Evolutionary conservation across 2,329 filamentous ascomycete genomes (phyloP).

Genomic region (Gnomoniopsis smithogilvyi): DNA sequence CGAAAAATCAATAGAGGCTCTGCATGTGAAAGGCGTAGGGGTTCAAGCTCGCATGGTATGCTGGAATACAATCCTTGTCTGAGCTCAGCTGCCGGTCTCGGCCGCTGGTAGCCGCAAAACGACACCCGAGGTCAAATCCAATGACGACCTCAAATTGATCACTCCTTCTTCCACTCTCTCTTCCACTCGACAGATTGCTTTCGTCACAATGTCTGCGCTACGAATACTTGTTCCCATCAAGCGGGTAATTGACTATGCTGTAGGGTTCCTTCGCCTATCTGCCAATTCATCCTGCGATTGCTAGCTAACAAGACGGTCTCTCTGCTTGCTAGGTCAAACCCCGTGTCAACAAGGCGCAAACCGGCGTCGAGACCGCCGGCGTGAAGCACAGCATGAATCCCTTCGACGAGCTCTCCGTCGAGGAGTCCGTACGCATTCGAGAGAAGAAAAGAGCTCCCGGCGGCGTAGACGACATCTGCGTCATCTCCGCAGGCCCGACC

Average conservation of each 20-base stretch:
- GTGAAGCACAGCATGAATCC: conserved; percentile 99
- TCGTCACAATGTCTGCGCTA: conserved; percentile 55
- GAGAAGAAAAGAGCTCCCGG: conserved; percentile 72
- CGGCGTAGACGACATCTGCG: conserved; percentile 87
- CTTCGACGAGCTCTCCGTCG: conserved; percentile 96
- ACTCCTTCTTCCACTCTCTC: conserved; percentile 20
- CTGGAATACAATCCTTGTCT: neutral
- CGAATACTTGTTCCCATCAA: conserved; percentile 79
- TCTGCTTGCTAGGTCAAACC: conserved; percentile 56
- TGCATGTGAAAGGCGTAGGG: conserved; percentile 11
- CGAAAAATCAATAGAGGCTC: too few species aligned
- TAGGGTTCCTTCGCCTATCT: conserved; percentile 39
- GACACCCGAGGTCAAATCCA: neutral
- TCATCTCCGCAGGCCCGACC: conserved; percentile 80
- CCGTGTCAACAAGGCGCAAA: conserved; percentile 69
- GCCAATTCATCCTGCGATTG: neutral
- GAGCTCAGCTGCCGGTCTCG: conserved; percentile 4
- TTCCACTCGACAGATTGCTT: conserved; percentile 18
- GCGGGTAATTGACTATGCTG: conserved; percentile 84
- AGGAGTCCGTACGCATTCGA: conserved; percentile 92
- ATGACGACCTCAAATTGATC: conserved; percentile 3
- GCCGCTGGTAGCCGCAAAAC: conserved; percentile 34
- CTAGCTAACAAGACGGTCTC: neutral
- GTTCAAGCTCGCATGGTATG: neutral
- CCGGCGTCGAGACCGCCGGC: conserved; percentile 84